A percentile compares a stretch with the other conserved stretches of the same genome.
Evolutionary conservation across 2,329 filamentous ascomycete genomes (phyloP).

Genomic region (Botrytis sinoallii): DNA sequence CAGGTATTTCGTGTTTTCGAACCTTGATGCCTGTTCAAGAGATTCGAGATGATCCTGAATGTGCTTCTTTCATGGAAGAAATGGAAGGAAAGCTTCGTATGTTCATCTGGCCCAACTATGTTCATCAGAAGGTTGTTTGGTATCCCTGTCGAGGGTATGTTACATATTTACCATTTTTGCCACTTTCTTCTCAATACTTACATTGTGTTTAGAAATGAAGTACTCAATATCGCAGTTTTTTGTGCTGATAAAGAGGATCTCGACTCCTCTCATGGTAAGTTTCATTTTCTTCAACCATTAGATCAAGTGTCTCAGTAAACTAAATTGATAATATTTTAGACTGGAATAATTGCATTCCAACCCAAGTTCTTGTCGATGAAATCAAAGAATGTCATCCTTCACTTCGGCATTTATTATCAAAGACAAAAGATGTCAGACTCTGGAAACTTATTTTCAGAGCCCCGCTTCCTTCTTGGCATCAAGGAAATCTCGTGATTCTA

Average conservation of each 20-base stretch:
- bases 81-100: constrained; percentile 31
- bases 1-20: constrained; percentile 29
- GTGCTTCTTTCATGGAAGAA: constrained; percentile 35
- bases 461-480: constrained; percentile 49
- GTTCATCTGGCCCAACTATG: constrained; percentile 40
- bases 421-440: constrained; percentile 14
- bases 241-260: constrained; percentile 23
- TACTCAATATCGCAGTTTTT: constrained; percentile 25
- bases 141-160: constrained; percentile 48
- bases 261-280: background rate
- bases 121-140: constrained; percentile 45
- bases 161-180: constrained; percentile 41
- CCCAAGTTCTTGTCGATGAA: background rate
- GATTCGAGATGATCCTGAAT: constrained; percentile 39
- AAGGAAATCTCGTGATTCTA: constrained; percentile 54
- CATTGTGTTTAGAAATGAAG: constrained; percentile 22
- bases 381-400: constrained; percentile 31
- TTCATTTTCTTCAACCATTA: background rate
- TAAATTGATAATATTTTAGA: background rate
- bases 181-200: constrained; percentile 21
- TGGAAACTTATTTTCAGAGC: constrained; percentile 22
- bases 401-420: background rate
- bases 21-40: constrained; percentile 28
- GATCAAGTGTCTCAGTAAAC: background rate
- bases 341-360: background rate